These are phyloP conservation scores for Dendrobium nobile DNA, from an alignment of 106 monocot genomes.

Conservation along the genomic window DNA sequence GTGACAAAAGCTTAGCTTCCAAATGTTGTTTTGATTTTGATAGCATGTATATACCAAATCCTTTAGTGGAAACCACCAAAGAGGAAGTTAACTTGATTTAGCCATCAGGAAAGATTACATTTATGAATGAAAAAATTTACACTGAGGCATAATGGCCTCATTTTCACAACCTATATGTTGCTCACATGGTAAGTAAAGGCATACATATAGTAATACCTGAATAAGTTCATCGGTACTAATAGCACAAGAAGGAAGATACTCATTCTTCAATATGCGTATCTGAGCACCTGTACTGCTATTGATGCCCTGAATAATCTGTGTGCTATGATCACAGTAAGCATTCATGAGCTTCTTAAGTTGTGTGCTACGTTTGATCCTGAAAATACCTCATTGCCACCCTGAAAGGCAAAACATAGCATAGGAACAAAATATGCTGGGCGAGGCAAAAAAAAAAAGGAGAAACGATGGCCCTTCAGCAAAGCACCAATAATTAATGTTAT, in stretches of 20 bases:
- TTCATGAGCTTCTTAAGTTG: constrained; percentile 40
- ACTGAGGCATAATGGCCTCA: neutral
- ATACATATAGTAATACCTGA: constrained; percentile 39
- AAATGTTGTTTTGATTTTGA: neutral
- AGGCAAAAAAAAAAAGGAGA: too few species aligned
- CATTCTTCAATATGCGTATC: constrained; percentile 60
- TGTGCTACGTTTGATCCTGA: constrained; percentile 44
- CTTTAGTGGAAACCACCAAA: neutral
- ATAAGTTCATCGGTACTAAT: constrained; percentile 73
- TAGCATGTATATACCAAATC: too few species aligned
- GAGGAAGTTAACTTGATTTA: neutral
- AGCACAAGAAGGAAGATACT: constrained; percentile 51
- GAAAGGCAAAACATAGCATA: too few species aligned
- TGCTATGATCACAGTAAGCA: constrained; percentile 24
- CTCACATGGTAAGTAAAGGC: neutral
- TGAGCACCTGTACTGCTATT: constrained; percentile 65
- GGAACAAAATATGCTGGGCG: neutral
- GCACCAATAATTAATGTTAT: too few species aligned
- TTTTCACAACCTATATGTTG: neutral
- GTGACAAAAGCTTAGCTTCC: neutral
- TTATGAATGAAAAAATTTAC: neutral
- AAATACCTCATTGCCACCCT: constrained; percentile 39
- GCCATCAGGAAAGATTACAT: neutral
- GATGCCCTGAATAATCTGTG: constrained; percentile 40
- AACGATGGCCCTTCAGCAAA: too few species aligned